Conservation (phyloP, 2,329 filamentous ascomycete species). For the Epichloe elymi region DNA sequence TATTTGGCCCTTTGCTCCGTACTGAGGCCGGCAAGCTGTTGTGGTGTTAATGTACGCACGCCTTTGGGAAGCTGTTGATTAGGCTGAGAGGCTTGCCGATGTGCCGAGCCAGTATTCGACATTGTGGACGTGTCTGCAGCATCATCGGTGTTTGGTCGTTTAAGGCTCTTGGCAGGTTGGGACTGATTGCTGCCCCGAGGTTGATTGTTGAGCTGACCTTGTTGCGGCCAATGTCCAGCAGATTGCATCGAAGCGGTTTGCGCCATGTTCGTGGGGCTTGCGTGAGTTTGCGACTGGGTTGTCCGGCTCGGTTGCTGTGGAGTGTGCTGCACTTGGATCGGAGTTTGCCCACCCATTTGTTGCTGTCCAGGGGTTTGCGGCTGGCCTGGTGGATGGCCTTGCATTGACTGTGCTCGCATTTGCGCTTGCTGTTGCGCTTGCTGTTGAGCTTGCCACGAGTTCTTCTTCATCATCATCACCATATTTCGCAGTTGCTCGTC, state of each 20-base stretch:
- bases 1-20: slow-evolving; percentile 33
- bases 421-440: slow-evolving; percentile 14
- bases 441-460: slow-evolving; percentile 19
- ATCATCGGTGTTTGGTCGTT: slow-evolving; percentile 38
- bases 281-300: slow-evolving; percentile 25
- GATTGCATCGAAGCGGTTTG: slow-evolving; percentile 23
- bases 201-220: slow-evolving; percentile 14
- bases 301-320: slow-evolving; percentile 33
- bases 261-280: slow-evolving; percentile 28
- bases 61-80: slow-evolving; percentile 12
- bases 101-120: slow-evolving; percentile 9
- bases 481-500: slow-evolving; percentile 22
- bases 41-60: slow-evolving; percentile 14
- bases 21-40: slow-evolving; percentile 25
- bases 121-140: slow-evolving; percentile 15
- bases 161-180: slow-evolving; percentile 29
- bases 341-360: slow-evolving; percentile 7
- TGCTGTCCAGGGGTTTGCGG: slow-evolving; percentile 10
- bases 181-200: slow-evolving; percentile 12
- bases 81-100: slow-evolving; percentile 14
- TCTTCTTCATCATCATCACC: slow-evolving; percentile 21
- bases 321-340: slow-evolving; percentile 30
- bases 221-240: slow-evolving; percentile 17
- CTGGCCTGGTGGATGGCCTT: slow-evolving; percentile 12
- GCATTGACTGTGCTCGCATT: slow-evolving; percentile 8